Conservation (phyloP, 371 early-diverging fungal species). For the Mortierella sp. region DNA sequence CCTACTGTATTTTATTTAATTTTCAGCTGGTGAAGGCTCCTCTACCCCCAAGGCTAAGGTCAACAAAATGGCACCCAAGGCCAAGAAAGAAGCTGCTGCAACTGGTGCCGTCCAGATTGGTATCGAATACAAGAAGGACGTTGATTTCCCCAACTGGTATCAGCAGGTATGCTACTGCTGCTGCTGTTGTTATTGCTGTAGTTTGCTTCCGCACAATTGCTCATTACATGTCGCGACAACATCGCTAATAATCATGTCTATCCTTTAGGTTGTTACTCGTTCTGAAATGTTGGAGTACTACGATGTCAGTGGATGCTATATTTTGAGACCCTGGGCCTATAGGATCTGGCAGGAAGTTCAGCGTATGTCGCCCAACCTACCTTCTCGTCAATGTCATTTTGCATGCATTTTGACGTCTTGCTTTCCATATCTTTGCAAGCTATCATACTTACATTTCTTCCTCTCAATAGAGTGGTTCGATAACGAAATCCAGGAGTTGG, state of each 20-base stretch:
- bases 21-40: constrained; percentile 41
- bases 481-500: constrained; percentile 89
- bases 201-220: neutral
- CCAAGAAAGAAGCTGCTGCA: constrained; percentile 57
- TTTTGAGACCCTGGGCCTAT: constrained; percentile 98
- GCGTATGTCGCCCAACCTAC: constrained; percentile 61
- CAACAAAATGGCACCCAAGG: constrained; percentile 51
- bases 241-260: neutral
- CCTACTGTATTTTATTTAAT: neutral
- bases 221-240: neutral
- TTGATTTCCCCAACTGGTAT: constrained; percentile 96
- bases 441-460: neutral
- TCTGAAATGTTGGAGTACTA: constrained; percentile 99
- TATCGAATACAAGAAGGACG: constrained; percentile 93
- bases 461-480: constrained; percentile 87
- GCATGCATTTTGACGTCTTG: too few species aligned
- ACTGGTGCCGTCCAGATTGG: constrained; percentile 85
- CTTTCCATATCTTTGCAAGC: neutral
- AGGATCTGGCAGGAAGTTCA: constrained; percentile 98
- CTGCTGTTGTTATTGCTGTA: too few species aligned
- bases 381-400: neutral
- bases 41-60: constrained; percentile 49
- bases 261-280: constrained; percentile 80
- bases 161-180: constrained; percentile 77
- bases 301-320: constrained; percentile 99